phyloP scores from a whole-genome alignment of 2,329 filamentous ascomycete genomes.

The Trichoderma endophyticum region DNA sequence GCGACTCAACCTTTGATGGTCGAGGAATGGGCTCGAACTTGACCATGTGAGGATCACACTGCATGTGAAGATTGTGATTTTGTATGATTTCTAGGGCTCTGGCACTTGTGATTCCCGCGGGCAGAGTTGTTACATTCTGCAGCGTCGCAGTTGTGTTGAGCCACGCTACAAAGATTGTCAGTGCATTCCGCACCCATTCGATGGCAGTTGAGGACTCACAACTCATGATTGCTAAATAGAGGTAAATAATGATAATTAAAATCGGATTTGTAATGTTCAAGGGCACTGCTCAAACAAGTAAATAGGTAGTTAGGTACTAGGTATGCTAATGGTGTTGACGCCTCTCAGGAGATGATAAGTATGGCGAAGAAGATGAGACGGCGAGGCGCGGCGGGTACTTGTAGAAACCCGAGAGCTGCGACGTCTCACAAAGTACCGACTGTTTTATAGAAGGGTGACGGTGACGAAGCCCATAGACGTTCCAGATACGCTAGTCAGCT shows the following conservation, averaged over 20 bases:
- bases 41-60: slow-evolving; percentile 51
- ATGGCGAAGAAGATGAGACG: neutral
- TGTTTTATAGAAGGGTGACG: neutral
- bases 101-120: slow-evolving; percentile 33
- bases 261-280: neutral
- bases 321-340: neutral
- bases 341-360: neutral
- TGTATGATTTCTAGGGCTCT: slow-evolving; percentile 47
- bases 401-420: neutral
- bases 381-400: neutral
- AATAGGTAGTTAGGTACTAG: neutral
- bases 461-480: neutral
- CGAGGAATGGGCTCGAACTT: slow-evolving; percentile 39
- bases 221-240: slow-evolving; percentile 18
- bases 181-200: neutral
- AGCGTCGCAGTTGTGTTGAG: slow-evolving; percentile 44
- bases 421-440: neutral
- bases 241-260: neutral
- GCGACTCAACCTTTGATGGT: slow-evolving; percentile 25
- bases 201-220: slow-evolving; percentile 19
- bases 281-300: neutral
- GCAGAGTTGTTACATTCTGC: slow-evolving; percentile 43
- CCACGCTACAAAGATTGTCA: slow-evolving; percentile 30
- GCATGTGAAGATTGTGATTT: slow-evolving; percentile 50
- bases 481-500: slow-evolving; percentile 3